phyloP scores from a whole-genome alignment of 73 alveolate genomes.

The Stentor roeselii region DNA sequence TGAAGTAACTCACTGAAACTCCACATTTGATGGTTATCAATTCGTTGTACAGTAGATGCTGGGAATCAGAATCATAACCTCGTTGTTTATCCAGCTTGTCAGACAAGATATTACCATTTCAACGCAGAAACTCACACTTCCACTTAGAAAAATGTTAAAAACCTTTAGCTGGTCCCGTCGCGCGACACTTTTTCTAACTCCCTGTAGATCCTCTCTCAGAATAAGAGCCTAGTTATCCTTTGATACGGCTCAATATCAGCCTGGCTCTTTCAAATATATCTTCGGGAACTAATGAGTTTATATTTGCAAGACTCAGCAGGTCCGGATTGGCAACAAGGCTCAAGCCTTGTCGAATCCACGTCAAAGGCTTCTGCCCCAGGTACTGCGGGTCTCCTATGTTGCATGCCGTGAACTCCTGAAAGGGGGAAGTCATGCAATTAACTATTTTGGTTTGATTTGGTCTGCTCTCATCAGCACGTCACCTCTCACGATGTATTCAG shows the following conservation, averaged over 20 bases:
- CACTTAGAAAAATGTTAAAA: conserved; percentile 47
- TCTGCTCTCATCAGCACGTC: conserved; percentile 46
- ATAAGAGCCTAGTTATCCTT: conserved; percentile 62
- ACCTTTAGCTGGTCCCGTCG: conserved; percentile 40
- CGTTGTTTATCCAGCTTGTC: conserved; percentile 54
- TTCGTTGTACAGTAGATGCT: conserved; percentile 97
- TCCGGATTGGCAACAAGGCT: conserved; percentile 38
- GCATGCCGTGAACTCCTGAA: conserved; percentile 45
- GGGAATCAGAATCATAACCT: conserved; percentile 93
- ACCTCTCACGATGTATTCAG: conserved; percentile 65
- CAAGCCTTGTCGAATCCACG: conserved; percentile 58
- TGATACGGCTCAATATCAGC: background rate
- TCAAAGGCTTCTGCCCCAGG: conserved; percentile 51
- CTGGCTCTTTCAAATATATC: conserved; percentile 34
- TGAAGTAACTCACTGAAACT: conserved; percentile 72
- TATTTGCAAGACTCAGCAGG: background rate
- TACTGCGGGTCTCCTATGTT: conserved; percentile 68
- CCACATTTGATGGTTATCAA: conserved; percentile 79
- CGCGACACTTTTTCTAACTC: conserved; percentile 67
- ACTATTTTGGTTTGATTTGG: conserved; percentile 39
- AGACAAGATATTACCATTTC: conserved; percentile 41
- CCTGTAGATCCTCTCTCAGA: conserved; percentile 50
- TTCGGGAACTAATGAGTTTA: background rate
- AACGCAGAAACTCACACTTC: conserved; percentile 70
- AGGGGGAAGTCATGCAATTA: conserved; percentile 36